phyloP scores from a whole-genome alignment of 306 rosid species.

The Morella rubra region DNA sequence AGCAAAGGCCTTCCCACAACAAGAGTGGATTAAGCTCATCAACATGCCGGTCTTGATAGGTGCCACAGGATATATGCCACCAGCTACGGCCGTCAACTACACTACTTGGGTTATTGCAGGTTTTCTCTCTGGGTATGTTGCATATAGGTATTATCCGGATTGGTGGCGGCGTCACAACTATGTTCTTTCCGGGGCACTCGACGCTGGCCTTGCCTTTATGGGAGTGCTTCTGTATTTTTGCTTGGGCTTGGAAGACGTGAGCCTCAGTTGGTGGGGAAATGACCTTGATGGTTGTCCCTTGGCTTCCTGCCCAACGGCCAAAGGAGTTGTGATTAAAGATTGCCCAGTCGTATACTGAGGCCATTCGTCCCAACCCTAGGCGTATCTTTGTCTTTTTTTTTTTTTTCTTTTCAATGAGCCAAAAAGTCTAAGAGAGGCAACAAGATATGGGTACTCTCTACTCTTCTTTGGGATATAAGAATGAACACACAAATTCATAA shows the following conservation, averaged over 20 bases:
- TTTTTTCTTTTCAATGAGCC: too few relatives aligned
- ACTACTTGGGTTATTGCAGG: conserved; percentile 73
- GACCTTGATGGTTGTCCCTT: conserved; percentile 78
- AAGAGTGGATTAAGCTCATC: conserved; percentile 78
- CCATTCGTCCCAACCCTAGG: too few relatives aligned
- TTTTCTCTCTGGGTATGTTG: conserved; percentile 67
- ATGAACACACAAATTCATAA: too few relatives aligned
- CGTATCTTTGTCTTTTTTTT: too few relatives aligned
- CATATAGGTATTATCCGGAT: conserved; percentile 57
- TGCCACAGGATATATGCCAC: conserved; percentile 79
- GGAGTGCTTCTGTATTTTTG: conserved; percentile 73
- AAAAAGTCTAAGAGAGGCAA: too few relatives aligned
- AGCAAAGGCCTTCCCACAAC: conserved; percentile 52
- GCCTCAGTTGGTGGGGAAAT: conserved; percentile 81
- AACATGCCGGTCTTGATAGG: conserved; percentile 81
- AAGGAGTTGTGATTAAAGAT: conserved; percentile 41
- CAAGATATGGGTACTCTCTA: too few relatives aligned
- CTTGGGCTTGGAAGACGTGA: conserved; percentile 54
- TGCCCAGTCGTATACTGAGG: conserved; percentile 54
- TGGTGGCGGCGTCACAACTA: conserved; percentile 89
- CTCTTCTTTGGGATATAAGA: too few relatives aligned
- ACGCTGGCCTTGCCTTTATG: conserved; percentile 94
- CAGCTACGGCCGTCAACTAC: conserved; percentile 82
- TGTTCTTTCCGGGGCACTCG: conserved; percentile 80
- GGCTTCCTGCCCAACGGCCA: conserved; percentile 73